A percentile compares a stretch with the other conserved stretches of the same genome.
phyloP scores from a whole-genome alignment of 768 basidiomycete species.

The Hygrophorus pudorinus region DNA sequence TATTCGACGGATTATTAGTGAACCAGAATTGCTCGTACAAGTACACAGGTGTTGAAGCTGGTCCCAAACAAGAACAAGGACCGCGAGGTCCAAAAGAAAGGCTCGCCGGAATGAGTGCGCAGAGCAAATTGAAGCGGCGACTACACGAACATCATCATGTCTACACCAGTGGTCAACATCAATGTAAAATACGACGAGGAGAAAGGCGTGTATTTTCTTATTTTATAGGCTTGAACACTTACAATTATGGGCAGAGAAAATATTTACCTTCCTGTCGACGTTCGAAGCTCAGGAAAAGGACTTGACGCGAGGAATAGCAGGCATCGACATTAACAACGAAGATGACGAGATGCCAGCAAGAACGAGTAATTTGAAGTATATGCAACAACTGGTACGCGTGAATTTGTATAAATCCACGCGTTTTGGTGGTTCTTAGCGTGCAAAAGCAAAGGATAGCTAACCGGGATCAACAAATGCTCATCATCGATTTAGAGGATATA shows the following conservation, averaged over 20 bases:
- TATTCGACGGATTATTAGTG: too few relatives aligned
- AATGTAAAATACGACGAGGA: slow-evolving; percentile 62
- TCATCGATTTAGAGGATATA: slow-evolving; percentile 86
- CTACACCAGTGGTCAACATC: slow-evolving; percentile 51
- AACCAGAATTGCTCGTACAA: too few relatives aligned
- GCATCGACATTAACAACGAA: slow-evolving; percentile 56
- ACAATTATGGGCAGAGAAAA: slow-evolving; percentile 39
- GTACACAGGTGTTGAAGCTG: too few relatives aligned
- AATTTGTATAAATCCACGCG: slow-evolving; percentile 16
- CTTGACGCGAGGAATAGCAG: slow-evolving; percentile 54
- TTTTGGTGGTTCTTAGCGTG: slow-evolving; percentile 17
- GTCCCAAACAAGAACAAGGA: not conserved
- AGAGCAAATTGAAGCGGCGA: slow-evolving; percentile 28
- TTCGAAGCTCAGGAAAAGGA: slow-evolving; percentile 61
- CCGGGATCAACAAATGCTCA: slow-evolving; percentile 82
- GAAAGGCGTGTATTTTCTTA: slow-evolving; percentile 35
- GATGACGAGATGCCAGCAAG: slow-evolving; percentile 23
- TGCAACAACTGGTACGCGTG: slow-evolving; percentile 66
- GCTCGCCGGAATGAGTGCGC: slow-evolving; percentile 5
- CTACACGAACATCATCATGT: slow-evolving; percentile 34
- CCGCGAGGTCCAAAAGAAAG: slow-evolving; percentile 1
- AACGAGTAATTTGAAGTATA: slow-evolving; percentile 58
- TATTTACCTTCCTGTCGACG: slow-evolving; percentile 59
- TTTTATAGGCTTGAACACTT: not conserved
- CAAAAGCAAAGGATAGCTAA: slow-evolving; percentile 85